Evolutionary conservation across 73 alveolate species (phyloP).

Genomic region (Tetrahymena thermophila): DNA sequence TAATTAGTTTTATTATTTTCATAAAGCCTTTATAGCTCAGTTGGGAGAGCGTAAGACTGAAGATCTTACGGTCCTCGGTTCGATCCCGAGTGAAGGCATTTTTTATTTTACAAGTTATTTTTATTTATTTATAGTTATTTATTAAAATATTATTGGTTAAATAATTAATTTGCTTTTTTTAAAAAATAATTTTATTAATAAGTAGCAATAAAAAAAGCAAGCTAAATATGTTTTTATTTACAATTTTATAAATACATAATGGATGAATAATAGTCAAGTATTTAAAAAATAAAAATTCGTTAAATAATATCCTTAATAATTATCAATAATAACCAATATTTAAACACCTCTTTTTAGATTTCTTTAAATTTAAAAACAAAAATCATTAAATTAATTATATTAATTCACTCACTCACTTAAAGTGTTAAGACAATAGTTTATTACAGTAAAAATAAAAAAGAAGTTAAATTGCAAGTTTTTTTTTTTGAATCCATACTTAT

Average conservation of each 20-base stretch:
- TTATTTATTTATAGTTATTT: too few species aligned
- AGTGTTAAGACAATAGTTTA: not conserved
- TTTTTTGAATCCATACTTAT: not conserved
- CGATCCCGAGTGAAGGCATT: constrained; percentile 6
- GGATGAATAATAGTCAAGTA: not conserved
- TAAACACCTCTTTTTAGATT: not conserved
- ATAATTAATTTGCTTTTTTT: too few species aligned
- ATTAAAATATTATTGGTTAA: too few species aligned
- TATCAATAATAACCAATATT: not conserved
- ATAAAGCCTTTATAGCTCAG: not conserved
- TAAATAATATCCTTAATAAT: not conserved
- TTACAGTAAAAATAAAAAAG: too few species aligned
- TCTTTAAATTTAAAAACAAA: not conserved
- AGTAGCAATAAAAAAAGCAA: too few species aligned
- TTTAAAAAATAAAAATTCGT: not conserved
- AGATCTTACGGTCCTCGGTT: constrained; percentile 3
- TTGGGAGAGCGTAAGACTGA: constrained; percentile 5
- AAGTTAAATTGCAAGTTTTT: not conserved
- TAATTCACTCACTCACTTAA: not conserved
- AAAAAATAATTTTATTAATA: too few species aligned
- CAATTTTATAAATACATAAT: too few species aligned
- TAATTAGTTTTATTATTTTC: not conserved
- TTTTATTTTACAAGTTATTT: not conserved
- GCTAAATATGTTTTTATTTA: too few species aligned
- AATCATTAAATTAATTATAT: not conserved